Percentiles rank a stretch among this genome's conserved stretches.
phyloP scores from a whole-genome alignment of 164 flowering plant genomes.

The Echeveria elegans region DNA sequence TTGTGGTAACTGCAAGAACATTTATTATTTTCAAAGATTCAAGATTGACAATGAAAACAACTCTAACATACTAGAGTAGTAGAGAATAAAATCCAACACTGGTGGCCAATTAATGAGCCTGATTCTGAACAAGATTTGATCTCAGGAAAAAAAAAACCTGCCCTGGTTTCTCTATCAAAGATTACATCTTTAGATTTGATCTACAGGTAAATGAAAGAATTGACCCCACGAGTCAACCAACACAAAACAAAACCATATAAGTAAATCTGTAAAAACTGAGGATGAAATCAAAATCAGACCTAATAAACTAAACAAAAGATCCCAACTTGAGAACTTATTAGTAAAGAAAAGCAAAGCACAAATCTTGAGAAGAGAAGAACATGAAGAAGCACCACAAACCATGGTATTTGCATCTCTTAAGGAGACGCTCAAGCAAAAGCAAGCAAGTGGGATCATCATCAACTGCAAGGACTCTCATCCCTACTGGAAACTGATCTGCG shows the following conservation, averaged over 20 bases:
- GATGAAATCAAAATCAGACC: conserved; percentile 3
- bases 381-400: too few relatives aligned
- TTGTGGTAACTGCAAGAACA: too few relatives aligned
- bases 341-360: too few relatives aligned
- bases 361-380: background rate
- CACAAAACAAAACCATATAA: too few relatives aligned
- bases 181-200: conserved; percentile 4
- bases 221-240: conserved; percentile 1
- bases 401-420: conserved; percentile 13
- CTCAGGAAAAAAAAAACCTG: background rate
- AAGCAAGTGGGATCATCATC: conserved; percentile 19
- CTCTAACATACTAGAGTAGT: too few relatives aligned
- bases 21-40: too few relatives aligned
- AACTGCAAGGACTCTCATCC: conserved; percentile 17
- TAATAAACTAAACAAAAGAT: background rate
- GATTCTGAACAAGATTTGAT: background rate
- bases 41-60: too few relatives aligned
- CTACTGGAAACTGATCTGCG: conserved; percentile 7
- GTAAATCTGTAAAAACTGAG: background rate
- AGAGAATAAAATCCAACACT: background rate
- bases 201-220: background rate
- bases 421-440: conserved; percentile 13
- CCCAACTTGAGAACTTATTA: too few relatives aligned
- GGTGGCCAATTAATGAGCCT: conserved; percentile 7
- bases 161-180: background rate